Conservation (phyloP, 2,329 filamentous ascomycete genomes). For the Trichoderma arundinaceum region DNA sequence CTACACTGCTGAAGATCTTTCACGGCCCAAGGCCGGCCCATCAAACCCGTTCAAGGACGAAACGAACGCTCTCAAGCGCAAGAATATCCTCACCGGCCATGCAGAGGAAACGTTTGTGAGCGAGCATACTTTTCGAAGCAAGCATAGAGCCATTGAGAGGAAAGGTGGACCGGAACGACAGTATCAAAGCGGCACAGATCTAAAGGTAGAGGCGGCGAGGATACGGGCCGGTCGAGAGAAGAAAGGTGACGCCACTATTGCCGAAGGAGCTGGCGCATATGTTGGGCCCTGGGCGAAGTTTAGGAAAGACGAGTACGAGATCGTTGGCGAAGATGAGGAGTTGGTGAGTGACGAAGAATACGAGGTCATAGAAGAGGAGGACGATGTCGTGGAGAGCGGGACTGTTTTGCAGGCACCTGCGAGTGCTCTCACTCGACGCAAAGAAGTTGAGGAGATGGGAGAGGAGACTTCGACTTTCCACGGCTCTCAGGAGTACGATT, state of each 20-base stretch:
- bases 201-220: slow-evolving; percentile 73
- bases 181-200: slow-evolving; percentile 58
- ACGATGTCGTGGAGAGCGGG: slow-evolving; percentile 69
- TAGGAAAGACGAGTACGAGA: slow-evolving; percentile 72
- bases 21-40: slow-evolving; percentile 69
- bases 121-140: slow-evolving; percentile 86
- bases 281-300: slow-evolving; percentile 95
- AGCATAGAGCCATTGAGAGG: slow-evolving; percentile 82
- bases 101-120: slow-evolving; percentile 89
- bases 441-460: slow-evolving; percentile 64
- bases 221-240: slow-evolving; percentile 77
- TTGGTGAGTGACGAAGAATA: slow-evolving; percentile 81
- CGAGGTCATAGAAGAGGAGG: slow-evolving; percentile 76
- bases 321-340: slow-evolving; percentile 75
- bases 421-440: slow-evolving; percentile 59
- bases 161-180: slow-evolving; percentile 63
- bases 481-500: slow-evolving; percentile 82
- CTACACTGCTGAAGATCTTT: slow-evolving; percentile 75
- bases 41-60: slow-evolving; percentile 76
- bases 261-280: slow-evolving; percentile 87
- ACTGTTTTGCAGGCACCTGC: slow-evolving; percentile 63
- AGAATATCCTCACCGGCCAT: slow-evolving; percentile 82
- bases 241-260: slow-evolving; percentile 82
- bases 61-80: slow-evolving; percentile 68
- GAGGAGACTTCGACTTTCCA: slow-evolving; percentile 88